phyloP scores from a whole-genome alignment of 768 basidiomycete species.

The Tubosaeta brunneosetosa region DNA sequence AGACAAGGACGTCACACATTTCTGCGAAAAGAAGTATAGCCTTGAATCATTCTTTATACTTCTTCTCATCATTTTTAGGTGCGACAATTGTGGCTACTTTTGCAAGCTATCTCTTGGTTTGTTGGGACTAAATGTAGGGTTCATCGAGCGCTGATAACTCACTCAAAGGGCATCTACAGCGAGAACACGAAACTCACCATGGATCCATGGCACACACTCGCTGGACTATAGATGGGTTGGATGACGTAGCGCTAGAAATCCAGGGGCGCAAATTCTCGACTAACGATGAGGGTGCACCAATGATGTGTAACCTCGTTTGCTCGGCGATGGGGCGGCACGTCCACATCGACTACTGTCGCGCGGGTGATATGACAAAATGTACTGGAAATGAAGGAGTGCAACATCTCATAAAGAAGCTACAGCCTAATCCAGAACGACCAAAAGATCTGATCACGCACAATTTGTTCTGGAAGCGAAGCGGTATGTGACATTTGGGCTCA shows the following conservation, averaged over 20 bases:
- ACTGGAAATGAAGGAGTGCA: conserved; percentile 37
- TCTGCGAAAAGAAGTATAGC: no score
- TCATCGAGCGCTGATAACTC: neutral
- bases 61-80: conserved; percentile 29
- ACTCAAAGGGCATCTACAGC: conserved; percentile 43
- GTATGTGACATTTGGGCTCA: conserved; percentile 24
- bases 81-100: conserved; percentile 53
- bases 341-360: conserved; percentile 55
- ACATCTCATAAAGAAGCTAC: conserved; percentile 41
- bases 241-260: conserved; percentile 47
- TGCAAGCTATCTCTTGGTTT: conserved; percentile 54
- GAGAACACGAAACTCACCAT: conserved; percentile 59
- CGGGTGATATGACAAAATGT: conserved; percentile 35
- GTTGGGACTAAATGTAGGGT: neutral
- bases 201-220: conserved; percentile 57
- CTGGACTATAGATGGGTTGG: conserved; percentile 54
- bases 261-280: conserved; percentile 52
- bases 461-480: conserved; percentile 56
- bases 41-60: no score
- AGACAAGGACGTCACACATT: no score
- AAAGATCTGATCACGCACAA: conserved; percentile 55
- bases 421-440: conserved; percentile 41
- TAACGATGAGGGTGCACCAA: conserved; percentile 55
- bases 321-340: no score
- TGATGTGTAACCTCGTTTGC: conserved; percentile 36